A percentile compares a stretch with the other conserved stretches of the same genome.
These are phyloP conservation scores for Aphanomyces invadans DNA, from an alignment of 352 stramenopile species.

Conservation along the genomic window DNA sequence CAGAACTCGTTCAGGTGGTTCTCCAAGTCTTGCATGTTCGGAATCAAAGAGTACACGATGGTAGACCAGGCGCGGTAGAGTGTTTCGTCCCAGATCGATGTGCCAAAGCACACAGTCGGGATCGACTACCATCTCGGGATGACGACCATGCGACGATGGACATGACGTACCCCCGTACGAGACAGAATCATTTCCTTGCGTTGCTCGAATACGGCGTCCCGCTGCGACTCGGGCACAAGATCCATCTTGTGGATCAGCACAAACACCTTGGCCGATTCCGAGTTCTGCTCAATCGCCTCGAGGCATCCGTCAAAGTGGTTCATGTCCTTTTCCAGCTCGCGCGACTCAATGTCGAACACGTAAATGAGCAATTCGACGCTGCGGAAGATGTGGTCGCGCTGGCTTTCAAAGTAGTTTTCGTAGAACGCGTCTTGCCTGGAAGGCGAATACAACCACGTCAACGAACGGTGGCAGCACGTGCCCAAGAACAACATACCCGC, in stretches of 20 bases:
- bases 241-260: slow-evolving; percentile 99
- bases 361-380: slow-evolving; percentile 98
- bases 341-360: slow-evolving; percentile 98
- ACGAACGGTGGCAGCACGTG: not conserved
- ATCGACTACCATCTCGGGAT: slow-evolving; percentile 49
- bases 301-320: slow-evolving; percentile 96
- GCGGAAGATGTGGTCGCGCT: slow-evolving; percentile 99
- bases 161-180: slow-evolving; percentile 45
- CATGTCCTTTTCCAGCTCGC: slow-evolving; percentile 94
- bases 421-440: slow-evolving; percentile 97
- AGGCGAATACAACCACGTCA: slow-evolving; percentile 9
- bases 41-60: slow-evolving; percentile 99
- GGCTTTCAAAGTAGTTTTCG: slow-evolving; percentile 98
- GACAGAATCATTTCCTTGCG: slow-evolving; percentile 91
- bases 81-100: slow-evolving; percentile 99
- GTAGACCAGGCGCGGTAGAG: slow-evolving; percentile 98
- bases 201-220: slow-evolving; percentile 91
- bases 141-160: slow-evolving; percentile 28
- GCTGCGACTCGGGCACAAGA: slow-evolving; percentile 87
- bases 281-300: slow-evolving; percentile 98
- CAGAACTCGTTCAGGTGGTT: slow-evolving; percentile 96
- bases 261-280: slow-evolving; percentile 97
- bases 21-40: slow-evolving; percentile 96
- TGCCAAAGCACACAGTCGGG: slow-evolving; percentile 90
- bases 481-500: slow-evolving; percentile 76